Percentiles rank a stretch among this genome's conserved stretches.
phyloP scores from a whole-genome alignment of 495 filamentous ascomycete species.

The Penicillium macrosclerotiorum region DNA sequence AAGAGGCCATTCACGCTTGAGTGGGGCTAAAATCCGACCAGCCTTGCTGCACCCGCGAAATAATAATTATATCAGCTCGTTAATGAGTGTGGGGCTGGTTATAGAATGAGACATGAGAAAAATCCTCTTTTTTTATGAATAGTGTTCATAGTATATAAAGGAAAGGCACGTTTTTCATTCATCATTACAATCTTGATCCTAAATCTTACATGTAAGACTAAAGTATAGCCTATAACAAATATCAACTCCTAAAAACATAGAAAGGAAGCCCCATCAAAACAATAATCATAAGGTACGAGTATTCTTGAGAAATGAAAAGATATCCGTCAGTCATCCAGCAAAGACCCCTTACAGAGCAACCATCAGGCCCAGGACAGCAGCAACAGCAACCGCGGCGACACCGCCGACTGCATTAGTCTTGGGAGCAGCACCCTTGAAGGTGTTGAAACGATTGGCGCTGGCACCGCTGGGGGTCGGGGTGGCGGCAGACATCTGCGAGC shows the following conservation, averaged over 20 bases:
- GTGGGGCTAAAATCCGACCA: no score
- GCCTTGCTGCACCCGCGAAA: no score
- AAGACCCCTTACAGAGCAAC: slow-evolving; percentile 17
- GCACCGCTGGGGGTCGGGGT: slow-evolving; percentile 22
- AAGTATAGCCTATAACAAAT: no score
- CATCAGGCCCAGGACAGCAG: slow-evolving; percentile 26
- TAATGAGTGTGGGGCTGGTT: no score
- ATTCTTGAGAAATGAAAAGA: no score
- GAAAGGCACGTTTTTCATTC: slow-evolving; percentile 11
- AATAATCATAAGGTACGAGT: background rate
- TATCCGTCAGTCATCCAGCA: background rate
- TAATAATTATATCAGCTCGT: no score
- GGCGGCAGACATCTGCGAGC: slow-evolving; percentile 11
- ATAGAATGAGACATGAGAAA: no score
- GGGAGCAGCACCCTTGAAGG: slow-evolving; percentile 24
- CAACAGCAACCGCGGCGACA: slow-evolving; percentile 17
- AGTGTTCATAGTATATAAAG: background rate
- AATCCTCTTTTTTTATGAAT: background rate
- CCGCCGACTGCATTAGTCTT: slow-evolving; percentile 7
- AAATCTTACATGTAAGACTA: slow-evolving; percentile 2
- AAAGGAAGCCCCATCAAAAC: background rate
- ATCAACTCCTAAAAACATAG: slow-evolving; percentile 12
- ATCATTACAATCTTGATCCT: slow-evolving; percentile 20
- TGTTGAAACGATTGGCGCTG: slow-evolving; percentile 15
- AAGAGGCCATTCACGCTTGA: slow-evolving; percentile 64